These are phyloP conservation scores for Fraxinus baroniana DNA, from an alignment of 305 asterid species.

Conservation along the genomic window DNA sequence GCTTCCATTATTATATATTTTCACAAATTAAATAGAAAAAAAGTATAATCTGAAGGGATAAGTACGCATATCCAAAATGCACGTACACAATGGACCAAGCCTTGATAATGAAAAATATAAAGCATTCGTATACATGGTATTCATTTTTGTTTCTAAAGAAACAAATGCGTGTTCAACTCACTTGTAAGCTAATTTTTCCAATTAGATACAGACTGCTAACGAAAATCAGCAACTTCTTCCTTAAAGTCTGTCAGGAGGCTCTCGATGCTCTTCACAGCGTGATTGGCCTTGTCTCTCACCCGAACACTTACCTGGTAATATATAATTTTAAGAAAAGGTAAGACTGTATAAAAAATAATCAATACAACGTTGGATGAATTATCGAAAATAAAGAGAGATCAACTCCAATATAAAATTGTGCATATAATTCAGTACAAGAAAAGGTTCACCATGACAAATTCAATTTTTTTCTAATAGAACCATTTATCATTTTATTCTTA, in stretches of 20 bases:
- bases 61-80: background rate
- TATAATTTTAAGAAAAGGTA: background rate
- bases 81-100: background rate
- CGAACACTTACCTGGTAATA: conserved; percentile 49
- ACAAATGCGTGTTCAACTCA: background rate
- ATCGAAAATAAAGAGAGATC: background rate
- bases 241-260: conserved; percentile 44
- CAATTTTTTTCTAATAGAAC: background rate
- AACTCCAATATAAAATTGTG: background rate
- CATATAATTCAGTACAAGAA: background rate
- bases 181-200: background rate
- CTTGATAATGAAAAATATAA: background rate
- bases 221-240: conserved; percentile 41
- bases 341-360: background rate
- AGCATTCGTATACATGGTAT: background rate
- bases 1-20: background rate
- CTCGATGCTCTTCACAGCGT: conserved; percentile 34
- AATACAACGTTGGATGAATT: background rate
- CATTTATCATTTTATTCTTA: background rate
- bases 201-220: conserved; percentile 23
- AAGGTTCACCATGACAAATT: background rate
- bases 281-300: conserved; percentile 41
- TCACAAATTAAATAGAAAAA: background rate
- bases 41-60: background rate
- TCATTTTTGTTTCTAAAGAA: background rate